Conservation (phyloP, 257 asterid genomes). For the Agastache rugosa region DNA sequence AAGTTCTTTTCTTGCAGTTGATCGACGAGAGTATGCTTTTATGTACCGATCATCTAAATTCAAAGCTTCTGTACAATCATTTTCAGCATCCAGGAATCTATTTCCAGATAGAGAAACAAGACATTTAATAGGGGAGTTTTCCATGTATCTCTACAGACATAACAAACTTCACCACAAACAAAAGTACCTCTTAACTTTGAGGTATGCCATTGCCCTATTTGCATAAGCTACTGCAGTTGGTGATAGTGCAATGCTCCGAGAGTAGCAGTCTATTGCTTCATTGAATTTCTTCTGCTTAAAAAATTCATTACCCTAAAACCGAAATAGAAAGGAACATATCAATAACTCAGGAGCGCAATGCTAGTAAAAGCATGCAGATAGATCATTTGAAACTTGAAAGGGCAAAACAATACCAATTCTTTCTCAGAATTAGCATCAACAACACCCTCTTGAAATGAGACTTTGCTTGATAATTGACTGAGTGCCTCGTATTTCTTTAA, state of each 20-base stretch:
- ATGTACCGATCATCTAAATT: constrained; percentile 88
- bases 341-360: constrained; percentile 25
- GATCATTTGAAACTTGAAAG: constrained; percentile 16
- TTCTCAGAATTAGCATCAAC: constrained; percentile 92
- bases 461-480: constrained; percentile 58
- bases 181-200: constrained; percentile 78
- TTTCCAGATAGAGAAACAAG: constrained; percentile 26
- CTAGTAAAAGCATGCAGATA: neutral
- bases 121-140: constrained; percentile 23
- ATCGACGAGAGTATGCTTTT: constrained; percentile 96
- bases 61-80: constrained; percentile 92
- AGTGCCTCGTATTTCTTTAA: constrained; percentile 65
- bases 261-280: constrained; percentile 95
- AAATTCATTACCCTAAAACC: constrained; percentile 77
- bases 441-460: constrained; percentile 54
- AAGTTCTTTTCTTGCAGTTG: constrained; percentile 92
- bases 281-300: constrained; percentile 86
- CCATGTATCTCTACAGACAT: constrained; percentile 7
- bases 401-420: constrained; percentile 69
- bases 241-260: constrained; percentile 92
- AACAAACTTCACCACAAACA: constrained; percentile 8
- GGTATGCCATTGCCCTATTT: constrained; percentile 94
- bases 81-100: constrained; percentile 92
- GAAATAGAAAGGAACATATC: constrained; percentile 25
- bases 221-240: constrained; percentile 97